Base-by-base conservation (phyloP, 116 monocot genomes). In the Papilionanthe hybrid region DNA sequence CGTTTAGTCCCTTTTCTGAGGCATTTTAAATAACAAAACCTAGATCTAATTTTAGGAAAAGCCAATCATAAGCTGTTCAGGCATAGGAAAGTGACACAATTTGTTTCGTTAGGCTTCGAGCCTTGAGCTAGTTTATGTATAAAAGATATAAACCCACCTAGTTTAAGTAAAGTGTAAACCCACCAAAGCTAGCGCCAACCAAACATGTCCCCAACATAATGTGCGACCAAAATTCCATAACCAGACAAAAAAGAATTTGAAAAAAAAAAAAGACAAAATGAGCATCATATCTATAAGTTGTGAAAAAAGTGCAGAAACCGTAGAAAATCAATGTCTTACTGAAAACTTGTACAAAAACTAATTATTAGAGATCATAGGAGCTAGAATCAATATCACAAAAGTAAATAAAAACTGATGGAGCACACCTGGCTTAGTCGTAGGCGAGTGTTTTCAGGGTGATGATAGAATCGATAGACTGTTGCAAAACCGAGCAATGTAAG, bases 361-460 rank as follows among this genome's bases (percentile, higher is more conserved):
- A 60, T 60, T 7, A 60, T 5, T 8, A 22, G 22, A 37, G 69
- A 13, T 30, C 15, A 69, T 69, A 69, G 9, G n/a, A 43, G 43
- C 12, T 37, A 44, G 41, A 44, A 43, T 44, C 43, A 43, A 73
- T 32, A 69, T 7, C 22, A 22, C 73, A 73, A 44, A n/a, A 44
- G 7, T 20, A 18, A 73, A 44, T 71, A 4, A 71, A 37, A 71
- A 17, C 17, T 43, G 11, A 67, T 29, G 78, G 49, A 23, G 19
- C 63, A 53, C 27, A 93, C 95, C 95, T 93, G 95, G 81, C 95
- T 85, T 58, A 99, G 88, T 72, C 99, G 84, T 69, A 94, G 85
- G 17, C 99, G 91, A 45, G 79, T 80, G 77, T 82, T 85, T 5
- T 95, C 99, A 77, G 99, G 99, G 57, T 99, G 95, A 71, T 90